phyloP scores from a whole-genome alignment of 225 moss, liverwort and hornwort species.

The Ulota crispa region DNA sequence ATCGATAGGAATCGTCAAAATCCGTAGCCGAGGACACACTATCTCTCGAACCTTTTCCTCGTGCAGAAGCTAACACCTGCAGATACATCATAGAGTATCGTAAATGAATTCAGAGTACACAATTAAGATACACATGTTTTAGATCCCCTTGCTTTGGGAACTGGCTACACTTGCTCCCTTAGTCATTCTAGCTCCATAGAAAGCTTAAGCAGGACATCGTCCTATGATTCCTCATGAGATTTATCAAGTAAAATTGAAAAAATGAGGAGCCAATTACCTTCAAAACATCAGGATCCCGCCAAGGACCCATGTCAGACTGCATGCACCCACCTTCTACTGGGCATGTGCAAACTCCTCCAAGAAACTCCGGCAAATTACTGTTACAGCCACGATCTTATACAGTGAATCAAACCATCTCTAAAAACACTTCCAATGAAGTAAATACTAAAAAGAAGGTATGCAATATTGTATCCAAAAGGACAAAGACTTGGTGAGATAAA shows the following conservation, averaged over 20 bases:
- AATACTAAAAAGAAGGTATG: not conserved
- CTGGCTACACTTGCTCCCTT: not conserved
- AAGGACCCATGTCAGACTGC: constrained; percentile 65
- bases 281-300: constrained; percentile 56
- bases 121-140: not conserved
- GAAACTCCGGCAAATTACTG: constrained; percentile 73
- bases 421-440: not conserved
- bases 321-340: constrained; percentile 60
- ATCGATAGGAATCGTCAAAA: constrained; percentile 34
- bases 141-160: not conserved
- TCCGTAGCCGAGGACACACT: constrained; percentile 47
- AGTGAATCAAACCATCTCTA: not conserved
- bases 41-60: constrained; percentile 43
- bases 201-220: not conserved
- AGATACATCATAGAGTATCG: not conserved
- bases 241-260: not conserved
- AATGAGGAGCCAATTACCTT: constrained; percentile 33
- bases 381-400: constrained; percentile 22
- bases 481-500: constrained; percentile 4
- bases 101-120: not conserved
- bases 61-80: constrained; percentile 48
- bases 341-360: constrained; percentile 62
- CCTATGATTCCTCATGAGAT: not conserved
- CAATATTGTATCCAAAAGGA: not conserved
- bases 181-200: not conserved